A percentile compares a stretch with the other conserved stretches of the same genome.
phyloP scores from a whole-genome alignment of 495 filamentous ascomycete genomes.

The Aspergillus heteromorphus region DNA sequence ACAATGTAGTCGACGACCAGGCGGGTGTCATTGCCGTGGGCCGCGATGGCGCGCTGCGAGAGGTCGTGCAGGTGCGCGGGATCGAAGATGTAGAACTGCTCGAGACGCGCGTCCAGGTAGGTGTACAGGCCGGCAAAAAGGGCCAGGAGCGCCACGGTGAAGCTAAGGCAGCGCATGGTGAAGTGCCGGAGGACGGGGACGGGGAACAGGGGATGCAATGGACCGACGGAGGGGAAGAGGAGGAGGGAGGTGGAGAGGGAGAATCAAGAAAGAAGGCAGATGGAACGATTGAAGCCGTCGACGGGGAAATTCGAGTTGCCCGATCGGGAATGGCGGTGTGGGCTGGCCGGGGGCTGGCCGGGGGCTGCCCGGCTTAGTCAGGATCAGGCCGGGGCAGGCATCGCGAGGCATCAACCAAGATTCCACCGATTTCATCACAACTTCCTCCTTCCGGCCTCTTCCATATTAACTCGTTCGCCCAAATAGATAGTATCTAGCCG shows the following conservation, averaged over 20 bases:
- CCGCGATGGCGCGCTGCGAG: conserved; percentile 55
- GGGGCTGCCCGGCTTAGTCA: neutral
- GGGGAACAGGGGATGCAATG: no score
- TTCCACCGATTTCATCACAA: no score
- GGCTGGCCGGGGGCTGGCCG: no score
- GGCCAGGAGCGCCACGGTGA: conserved; percentile 56
- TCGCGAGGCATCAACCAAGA: no score
- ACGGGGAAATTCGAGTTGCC: neutral
- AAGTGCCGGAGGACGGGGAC: conserved; percentile 5
- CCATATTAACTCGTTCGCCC: neutral
- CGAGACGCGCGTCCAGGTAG: conserved; percentile 62
- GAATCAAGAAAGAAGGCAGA: neutral
- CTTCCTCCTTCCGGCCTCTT: no score
- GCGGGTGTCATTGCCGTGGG: conserved; percentile 66
- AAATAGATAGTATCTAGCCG: no score
- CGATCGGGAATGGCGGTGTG: neutral
- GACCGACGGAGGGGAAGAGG: neutral
- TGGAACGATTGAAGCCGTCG: neutral
- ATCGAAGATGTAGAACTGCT: conserved; percentile 73
- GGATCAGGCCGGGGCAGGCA: no score
- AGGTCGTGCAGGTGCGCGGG: conserved; percentile 63
- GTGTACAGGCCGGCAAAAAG: conserved; percentile 54
- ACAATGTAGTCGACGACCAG: conserved; percentile 63
- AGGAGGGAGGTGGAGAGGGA: neutral
- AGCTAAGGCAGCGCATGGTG: conserved; percentile 39